Evolutionary conservation across 2,329 filamentous ascomycete genomes (phyloP).

Genomic region (Alternaria infectoria): DNA sequence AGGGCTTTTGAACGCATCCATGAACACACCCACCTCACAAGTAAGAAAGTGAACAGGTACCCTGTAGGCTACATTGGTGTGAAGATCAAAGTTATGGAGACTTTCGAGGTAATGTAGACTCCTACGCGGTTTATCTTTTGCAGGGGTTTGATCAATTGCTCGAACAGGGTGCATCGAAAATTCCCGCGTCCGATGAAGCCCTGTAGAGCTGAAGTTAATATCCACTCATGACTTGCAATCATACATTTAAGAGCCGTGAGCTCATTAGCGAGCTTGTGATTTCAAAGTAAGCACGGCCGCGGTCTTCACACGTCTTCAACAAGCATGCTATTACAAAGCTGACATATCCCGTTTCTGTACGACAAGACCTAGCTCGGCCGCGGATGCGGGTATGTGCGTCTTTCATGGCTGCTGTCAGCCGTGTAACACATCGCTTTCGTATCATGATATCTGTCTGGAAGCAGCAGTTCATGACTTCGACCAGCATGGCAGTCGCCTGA

Average conservation of each 20-base stretch:
- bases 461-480: neutral
- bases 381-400: neutral
- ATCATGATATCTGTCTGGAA: neutral
- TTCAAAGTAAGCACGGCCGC: neutral
- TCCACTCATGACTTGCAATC: neutral
- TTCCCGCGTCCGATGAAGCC: neutral
- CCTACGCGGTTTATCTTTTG: rapidly evolving
- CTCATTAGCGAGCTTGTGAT: neutral
- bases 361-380: neutral
- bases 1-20: too few species aligned
- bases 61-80: neutral
- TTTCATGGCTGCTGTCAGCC: neutral
- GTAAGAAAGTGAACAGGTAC: neutral
- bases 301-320: neutral
- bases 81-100: neutral
- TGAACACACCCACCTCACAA: neutral
- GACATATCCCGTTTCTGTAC: neutral
- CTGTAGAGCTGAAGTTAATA: rapidly evolving
- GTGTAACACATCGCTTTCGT: neutral
- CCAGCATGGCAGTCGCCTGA: neutral
- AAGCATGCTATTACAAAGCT: neutral
- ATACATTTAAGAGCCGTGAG: rapidly evolving
- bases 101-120: neutral
- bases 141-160: neutral
- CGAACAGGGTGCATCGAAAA: neutral